Base-by-base conservation (phyloP, 495 filamentous ascomycete genomes). In the Penicillium nucicola region DNA sequence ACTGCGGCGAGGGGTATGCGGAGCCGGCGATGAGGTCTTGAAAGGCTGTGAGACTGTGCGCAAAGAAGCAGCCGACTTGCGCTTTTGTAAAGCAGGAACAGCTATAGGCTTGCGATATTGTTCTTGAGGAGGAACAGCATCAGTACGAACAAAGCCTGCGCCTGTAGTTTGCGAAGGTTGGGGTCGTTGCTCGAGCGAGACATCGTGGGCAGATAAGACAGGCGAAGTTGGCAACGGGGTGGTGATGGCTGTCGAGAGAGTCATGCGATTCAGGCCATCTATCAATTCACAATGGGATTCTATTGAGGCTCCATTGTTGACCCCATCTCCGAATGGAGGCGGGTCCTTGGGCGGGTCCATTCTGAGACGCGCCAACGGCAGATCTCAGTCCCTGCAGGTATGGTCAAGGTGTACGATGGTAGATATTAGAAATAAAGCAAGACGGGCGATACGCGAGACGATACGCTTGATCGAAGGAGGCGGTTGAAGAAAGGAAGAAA, bases 101-200 rank as follows among this genome's bases (percentile, higher is more conserved):
- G 25, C 64, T 18, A 59, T 70, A n/a, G 69, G 72, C 20, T 66
- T 66, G 46, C 71, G 70, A 19, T 64, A 67, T 48, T 72, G 71
- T 74, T 82, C 55, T 59, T 71, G 47, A 71, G 82, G 39, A 59
- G 81, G 67, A 70, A 74, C 65, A 65, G 67, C 67, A 66, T 78
- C 76, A 55, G 77, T 64, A 61, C 67, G 63, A 80, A 14, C 8
- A 20, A 12, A 45, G 64, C 57, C 70, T 34, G 15, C 50, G 36
- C 35, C 56, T 62, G 43, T 59, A 52, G 31, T 45, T 56, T 33
- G 44, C 44, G 40, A 53, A 18, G 18, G 7, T 1, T 28, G 45
- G 44, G 20, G 49, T 48, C 51, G 4, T 28, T 28, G 2, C 58
- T 63, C 68, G 60, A 42, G 25, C 44, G 65, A 41, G 45, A 50